Evolutionary conservation across 2,329 filamentous ascomycete species (phyloP), one percentile per base, ranked within the genome.

Genomic region (Ascochyta fabae): DNA sequence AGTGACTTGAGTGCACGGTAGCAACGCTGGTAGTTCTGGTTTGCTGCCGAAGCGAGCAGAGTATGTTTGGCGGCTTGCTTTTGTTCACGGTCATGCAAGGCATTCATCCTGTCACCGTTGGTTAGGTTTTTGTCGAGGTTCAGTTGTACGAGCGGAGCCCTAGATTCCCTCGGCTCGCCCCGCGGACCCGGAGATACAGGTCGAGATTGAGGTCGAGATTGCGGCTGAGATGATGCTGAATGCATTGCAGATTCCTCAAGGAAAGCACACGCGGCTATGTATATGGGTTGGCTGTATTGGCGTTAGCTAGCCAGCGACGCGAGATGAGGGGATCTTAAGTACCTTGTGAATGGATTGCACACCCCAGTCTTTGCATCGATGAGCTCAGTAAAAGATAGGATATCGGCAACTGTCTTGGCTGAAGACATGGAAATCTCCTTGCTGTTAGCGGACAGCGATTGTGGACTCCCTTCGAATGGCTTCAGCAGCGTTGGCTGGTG

Each of bases 401-500:
- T 96, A 66, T 96, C 92, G 31, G 91, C 91, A 57, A 96, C 95
- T 0, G 92, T 96, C 78, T 96, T 96, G 12, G 92, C 92, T 23
- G 91, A 94, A 13, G 90, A 93, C 88, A 94, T 93, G 57, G 90
- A 91, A 5, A 87, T 68, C 71, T 95, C 91, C 52, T 90, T 87
- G 61, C 91, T 95, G 68, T 95, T 91, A 0, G 89, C 86, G 34
- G 92, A 86, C 1, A 96, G 80, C 52, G 92, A 88, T 45, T 91
- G 83, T 48, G 89, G 87, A 22, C 80, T 79, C 2, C 84, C 85
- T 62, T 86, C 86, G 53, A 95, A 92, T 0, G 89, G 90, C 43
- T 91, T 89, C 48, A 96, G 79, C 1, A 96, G 78, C 0, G 91
- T 94, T 0, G 92, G 92, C 62, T 94, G 91, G 68, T 96, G 91